Evolutionary conservation across 2,329 filamentous ascomycete genomes (phyloP).

Genomic region (Xylariomycetidae sp.): DNA sequence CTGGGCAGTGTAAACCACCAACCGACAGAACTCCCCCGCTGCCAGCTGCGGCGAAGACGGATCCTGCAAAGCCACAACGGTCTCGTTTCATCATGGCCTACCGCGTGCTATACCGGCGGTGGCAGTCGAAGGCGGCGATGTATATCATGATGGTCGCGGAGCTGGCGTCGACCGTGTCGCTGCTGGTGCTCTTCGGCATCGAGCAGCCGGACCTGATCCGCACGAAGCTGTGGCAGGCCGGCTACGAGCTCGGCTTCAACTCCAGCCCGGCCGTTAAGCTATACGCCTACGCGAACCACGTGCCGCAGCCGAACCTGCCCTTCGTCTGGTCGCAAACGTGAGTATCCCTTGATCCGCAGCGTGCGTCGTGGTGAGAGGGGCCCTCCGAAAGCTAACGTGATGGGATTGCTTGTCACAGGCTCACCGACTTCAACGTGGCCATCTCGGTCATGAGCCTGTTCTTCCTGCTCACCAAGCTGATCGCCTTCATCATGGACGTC

Average conservation of each 20-base stretch:
- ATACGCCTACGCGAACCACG: slow-evolving; percentile 69
- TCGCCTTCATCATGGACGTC: slow-evolving; percentile 63
- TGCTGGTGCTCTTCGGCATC: slow-evolving; percentile 66
- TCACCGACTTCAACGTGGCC: slow-evolving; percentile 71
- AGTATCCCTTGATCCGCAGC: slow-evolving; percentile 25
- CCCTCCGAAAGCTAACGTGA: slow-evolving; percentile 9
- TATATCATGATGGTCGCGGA: slow-evolving; percentile 61
- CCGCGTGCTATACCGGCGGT: slow-evolving; percentile 52
- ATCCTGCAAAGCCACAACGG: too few relatives aligned
- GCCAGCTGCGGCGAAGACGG: too few relatives aligned
- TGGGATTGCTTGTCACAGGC: slow-evolving; percentile 40
- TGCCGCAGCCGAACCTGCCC: slow-evolving; percentile 54
- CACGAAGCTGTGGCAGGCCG: slow-evolving; percentile 66
- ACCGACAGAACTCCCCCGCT: too few relatives aligned
- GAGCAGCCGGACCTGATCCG: slow-evolving; percentile 68
- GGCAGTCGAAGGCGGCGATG: slow-evolving; percentile 52
- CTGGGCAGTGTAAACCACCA: too few relatives aligned
- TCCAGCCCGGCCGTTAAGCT: slow-evolving; percentile 63
- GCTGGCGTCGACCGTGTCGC: slow-evolving; percentile 56
- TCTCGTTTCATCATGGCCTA: slow-evolving; percentile 38
- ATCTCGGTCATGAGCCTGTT: slow-evolving; percentile 73
- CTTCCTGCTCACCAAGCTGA: slow-evolving; percentile 64
- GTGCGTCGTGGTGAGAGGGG: background rate
- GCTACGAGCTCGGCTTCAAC: slow-evolving; percentile 65
- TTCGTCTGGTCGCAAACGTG: slow-evolving; percentile 70